phyloP scores from a whole-genome alignment of 2,329 filamentous ascomycete species.

The Daldinia sp. region DNA sequence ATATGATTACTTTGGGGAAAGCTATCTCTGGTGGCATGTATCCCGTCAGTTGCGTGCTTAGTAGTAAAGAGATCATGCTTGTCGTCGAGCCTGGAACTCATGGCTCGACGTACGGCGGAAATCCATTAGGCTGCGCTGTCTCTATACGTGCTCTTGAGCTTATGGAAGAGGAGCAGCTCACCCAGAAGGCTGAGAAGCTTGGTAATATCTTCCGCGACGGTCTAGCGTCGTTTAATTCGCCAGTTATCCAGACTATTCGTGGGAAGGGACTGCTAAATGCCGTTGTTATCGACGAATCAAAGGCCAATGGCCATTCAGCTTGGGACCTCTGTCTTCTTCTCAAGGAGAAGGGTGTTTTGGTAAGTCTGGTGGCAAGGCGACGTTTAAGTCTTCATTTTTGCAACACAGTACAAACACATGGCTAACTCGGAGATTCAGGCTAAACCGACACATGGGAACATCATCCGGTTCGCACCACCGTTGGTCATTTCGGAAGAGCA shows the following conservation, averaged over 20 bases:
- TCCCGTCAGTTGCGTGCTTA: slow-evolving; percentile 93
- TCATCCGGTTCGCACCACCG: slow-evolving; percentile 96
- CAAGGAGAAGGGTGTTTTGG: slow-evolving; percentile 93
- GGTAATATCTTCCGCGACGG: slow-evolving; percentile 86
- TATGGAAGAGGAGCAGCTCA: slow-evolving; percentile 89
- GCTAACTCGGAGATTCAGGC: slow-evolving; percentile 66
- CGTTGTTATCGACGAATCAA: slow-evolving; percentile 91
- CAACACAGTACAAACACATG: slow-evolving; percentile 20
- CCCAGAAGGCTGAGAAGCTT: slow-evolving; percentile 80
- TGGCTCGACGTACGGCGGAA: slow-evolving; percentile 97
- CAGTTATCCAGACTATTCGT: slow-evolving; percentile 82
- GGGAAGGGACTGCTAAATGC: slow-evolving; percentile 96
- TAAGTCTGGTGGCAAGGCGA: slow-evolving; percentile 59
- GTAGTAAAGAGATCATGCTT: slow-evolving; percentile 90
- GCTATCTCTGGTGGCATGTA: slow-evolving; percentile 99
- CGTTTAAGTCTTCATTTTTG: slow-evolving; percentile 19
- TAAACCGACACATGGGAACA: slow-evolving; percentile 98
- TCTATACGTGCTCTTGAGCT: slow-evolving; percentile 95
- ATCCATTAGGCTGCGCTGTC: slow-evolving; percentile 93
- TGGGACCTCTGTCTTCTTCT: slow-evolving; percentile 97
- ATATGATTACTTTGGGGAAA: slow-evolving; percentile 94
- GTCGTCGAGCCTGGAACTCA: slow-evolving; percentile 96
- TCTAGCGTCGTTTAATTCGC: slow-evolving; percentile 76
- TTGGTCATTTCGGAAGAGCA: slow-evolving; percentile 92
- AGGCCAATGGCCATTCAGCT: slow-evolving; percentile 84